Evolutionary conservation across 768 basidiomycete genomes (phyloP), one percentile per base, ranked within the genome.

Genomic region (Russula earlei): DNA sequence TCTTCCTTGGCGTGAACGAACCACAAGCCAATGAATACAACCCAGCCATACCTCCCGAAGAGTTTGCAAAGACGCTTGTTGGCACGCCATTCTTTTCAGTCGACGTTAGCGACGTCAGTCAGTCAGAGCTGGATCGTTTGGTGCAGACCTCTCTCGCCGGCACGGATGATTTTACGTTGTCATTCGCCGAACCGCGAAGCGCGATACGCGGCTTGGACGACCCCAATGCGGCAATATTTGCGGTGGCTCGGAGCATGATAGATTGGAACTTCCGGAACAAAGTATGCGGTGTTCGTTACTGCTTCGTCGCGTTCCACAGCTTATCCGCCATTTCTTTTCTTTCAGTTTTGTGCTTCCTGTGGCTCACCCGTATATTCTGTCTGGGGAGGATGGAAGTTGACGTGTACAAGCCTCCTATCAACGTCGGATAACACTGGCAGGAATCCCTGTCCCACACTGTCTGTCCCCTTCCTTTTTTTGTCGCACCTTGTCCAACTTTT

Each of bases 301-400:
- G 19, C 46, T 54, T 49, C 33, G 31, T 42, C 19, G 24, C 2
- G 37, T 42, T 41, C 44, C 38, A 43, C 25, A 29, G 17, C 49
- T 20, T 12, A 56, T 54, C 56, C 36, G 55, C 36, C 46, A 22
- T 38, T 19, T 46, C 12, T 34, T 15, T n/a, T 5, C 58, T 15
- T n/a, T 5, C 58, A 93, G 91, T 94, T 90, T 68, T 98, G 95
- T 66, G 79, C 94, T 0, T 84, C 81, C 0, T 98, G 95, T 67
- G 92, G 93, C 4, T 79, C 84, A 0, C 77, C 78, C 2, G 80
- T 83, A 0, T 88, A 90, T 64, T 87, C 91, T 0, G 74, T 90
- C 62, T 97, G 95, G 95, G 92, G 82, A 4, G 95, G 95, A 0
- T 99, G 93, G 94, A 99, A 99, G 70, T 71, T 93, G 1, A 77